Evolutionary conservation across 2,329 filamentous ascomycete genomes (phyloP), one percentile per base, ranked within the genome.

Genomic region (Apiospora aurea): DNA sequence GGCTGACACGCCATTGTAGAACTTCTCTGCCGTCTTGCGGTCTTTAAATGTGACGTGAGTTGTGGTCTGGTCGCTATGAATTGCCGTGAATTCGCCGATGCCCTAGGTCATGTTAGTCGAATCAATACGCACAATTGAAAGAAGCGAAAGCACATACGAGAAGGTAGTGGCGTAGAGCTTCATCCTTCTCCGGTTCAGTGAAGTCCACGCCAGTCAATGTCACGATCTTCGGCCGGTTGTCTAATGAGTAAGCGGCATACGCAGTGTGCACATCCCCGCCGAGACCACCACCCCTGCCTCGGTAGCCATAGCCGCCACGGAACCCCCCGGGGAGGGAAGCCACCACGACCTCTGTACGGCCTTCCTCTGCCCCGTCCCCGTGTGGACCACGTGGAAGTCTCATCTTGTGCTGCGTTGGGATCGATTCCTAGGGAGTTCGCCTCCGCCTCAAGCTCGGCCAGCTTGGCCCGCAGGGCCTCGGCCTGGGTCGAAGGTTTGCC

Each of bases 361-460:
- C 85, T 80, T 68, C 82, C 81, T 26, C 82, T 80, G 11, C 84
- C 84, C 70, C 78, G 77, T 61, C 85, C 81, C 26, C 83, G 81
- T 43, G 73, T 8, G 11, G 79, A 73, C 79, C 84, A 84, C 0
- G 78, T 77, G 24, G 79, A 76, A 4, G 77, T 75, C 49, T 85
- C 84, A 4, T 89, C 86, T 2, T 85, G 82, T 1, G 81, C 79
- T 6, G 84, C 83, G 72, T 87, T 80, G 1, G 90, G 88, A 76
- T 94, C 90, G 44, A 95, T 86, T 10, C 93, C 93, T 46, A 95
- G 84, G 11, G 88, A 87, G 76, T 88, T 88, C 18, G 93, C 93
- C 81, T 95, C 93, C 29, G 90, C 90, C 78, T 95, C 91, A 8
- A 95, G 83, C n/a, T 88, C 89, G 1, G 92, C 92, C 18, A 95